Evolutionary conservation across 2,329 filamentous ascomycete genomes (phyloP).

Genomic region (Fusarium zealandicum): DNA sequence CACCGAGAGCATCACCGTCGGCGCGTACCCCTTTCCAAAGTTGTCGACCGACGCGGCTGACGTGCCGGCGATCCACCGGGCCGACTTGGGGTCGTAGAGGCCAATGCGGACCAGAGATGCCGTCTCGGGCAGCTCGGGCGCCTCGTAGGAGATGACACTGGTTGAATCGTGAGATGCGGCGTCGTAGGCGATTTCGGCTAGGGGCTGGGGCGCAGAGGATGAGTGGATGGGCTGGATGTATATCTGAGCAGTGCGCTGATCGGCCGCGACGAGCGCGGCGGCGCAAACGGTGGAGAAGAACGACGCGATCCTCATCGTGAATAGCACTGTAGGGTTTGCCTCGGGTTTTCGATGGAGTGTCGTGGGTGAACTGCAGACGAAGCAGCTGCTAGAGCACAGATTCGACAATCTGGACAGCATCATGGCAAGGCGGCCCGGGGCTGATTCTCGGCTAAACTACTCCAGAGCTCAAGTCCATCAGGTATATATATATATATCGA

Average conservation of each 20-base stretch:
- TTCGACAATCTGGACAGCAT: slow-evolving; percentile 34
- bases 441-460: slow-evolving; percentile 32
- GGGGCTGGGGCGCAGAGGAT: slow-evolving; percentile 47
- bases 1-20: slow-evolving; percentile 62
- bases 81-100: slow-evolving; percentile 57
- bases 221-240: slow-evolving; percentile 61
- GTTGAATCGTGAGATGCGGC: slow-evolving; percentile 52
- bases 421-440: slow-evolving; percentile 12
- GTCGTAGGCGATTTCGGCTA: slow-evolving; percentile 66
- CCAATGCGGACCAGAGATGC: slow-evolving; percentile 64
- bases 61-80: slow-evolving; percentile 61
- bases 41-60: slow-evolving; percentile 63
- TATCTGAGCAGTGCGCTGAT: slow-evolving; percentile 57
- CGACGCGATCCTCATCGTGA: slow-evolving; percentile 52
- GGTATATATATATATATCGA: too few species aligned
- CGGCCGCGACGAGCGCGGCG: slow-evolving; percentile 49
- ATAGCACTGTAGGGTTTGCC: background rate
- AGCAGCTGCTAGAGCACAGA: slow-evolving; percentile 20
- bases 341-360: slow-evolving; percentile 1
- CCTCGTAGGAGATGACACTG: slow-evolving; percentile 62
- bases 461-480: background rate
- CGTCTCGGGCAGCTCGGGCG: slow-evolving; percentile 58
- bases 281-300: slow-evolving; percentile 54
- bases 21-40: slow-evolving; percentile 67
- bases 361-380: slow-evolving; percentile 5